These are phyloP conservation scores for Filosporella fistucella DNA, from an alignment of 495 filamentous ascomycete species.

Conservation along the genomic window DNA sequence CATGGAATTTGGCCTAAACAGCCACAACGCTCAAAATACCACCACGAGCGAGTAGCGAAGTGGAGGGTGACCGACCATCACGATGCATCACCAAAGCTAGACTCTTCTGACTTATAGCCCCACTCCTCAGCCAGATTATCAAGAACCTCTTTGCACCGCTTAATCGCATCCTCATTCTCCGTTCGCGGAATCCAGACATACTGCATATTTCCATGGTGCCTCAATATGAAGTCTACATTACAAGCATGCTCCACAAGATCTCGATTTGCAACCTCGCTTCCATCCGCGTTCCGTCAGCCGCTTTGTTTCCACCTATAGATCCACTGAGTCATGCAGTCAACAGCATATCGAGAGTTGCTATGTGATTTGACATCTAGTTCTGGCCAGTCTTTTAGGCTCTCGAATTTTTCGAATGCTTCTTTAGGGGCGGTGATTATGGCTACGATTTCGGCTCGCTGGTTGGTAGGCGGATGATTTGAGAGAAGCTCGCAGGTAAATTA, in stretches of 20 bases:
- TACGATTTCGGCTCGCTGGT: slow-evolving; percentile 34
- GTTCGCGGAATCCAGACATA: slow-evolving; percentile 25
- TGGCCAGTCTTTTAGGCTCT: slow-evolving; percentile 12
- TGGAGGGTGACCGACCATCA: too few relatives aligned
- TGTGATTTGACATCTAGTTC: slow-evolving; percentile 21
- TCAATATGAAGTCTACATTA: slow-evolving; percentile 25
- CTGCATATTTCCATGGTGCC: slow-evolving; percentile 24
- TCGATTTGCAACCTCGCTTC: slow-evolving; percentile 25
- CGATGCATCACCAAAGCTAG: too few relatives aligned
- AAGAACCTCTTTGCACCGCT: slow-evolving; percentile 19
- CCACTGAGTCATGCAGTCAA: slow-evolving; percentile 27
- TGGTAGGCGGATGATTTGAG: slow-evolving; percentile 30
- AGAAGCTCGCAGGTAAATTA: too few relatives aligned
- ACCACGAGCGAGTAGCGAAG: too few relatives aligned
- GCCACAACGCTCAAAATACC: too few relatives aligned
- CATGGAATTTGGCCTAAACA: too few relatives aligned
- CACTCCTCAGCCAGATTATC: background rate
- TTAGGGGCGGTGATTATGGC: slow-evolving; percentile 35
- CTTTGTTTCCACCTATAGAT: slow-evolving; percentile 26
- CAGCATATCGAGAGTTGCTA: slow-evolving; percentile 29
- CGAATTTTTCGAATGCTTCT: slow-evolving; percentile 26
- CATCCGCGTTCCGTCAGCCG: slow-evolving; percentile 26
- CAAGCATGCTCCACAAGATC: slow-evolving; percentile 31
- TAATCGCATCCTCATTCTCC: slow-evolving; percentile 23
- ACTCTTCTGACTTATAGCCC: background rate